Evolutionary conservation across 257 asterid species (phyloP), one percentile per base, ranked within the genome.

Genomic region (Thymus mandschuricus): DNA sequence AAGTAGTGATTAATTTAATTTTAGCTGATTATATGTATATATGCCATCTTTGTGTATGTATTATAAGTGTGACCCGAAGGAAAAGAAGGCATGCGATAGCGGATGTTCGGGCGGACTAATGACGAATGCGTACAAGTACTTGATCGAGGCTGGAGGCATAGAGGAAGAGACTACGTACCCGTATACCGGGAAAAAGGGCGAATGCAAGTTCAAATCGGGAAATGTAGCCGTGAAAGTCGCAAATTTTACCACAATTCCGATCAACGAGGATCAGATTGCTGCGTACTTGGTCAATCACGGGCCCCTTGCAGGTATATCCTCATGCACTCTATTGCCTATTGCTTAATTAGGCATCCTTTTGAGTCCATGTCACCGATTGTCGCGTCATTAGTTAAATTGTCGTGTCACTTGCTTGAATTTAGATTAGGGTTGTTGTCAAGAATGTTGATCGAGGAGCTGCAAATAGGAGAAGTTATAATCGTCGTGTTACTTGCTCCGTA

Each of bases 51-150:
- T 6, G 1, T 34, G 15, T 67, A 29, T 51, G 13, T 41, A 2
- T 27, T 41, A 2, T 27, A 52, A 91, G 97, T 88, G 96, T 61
- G 96, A 87, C 52, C 81, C 72, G 3, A 74, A 62, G 69, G 86
- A 89, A 44, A 87, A 76, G 83, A 81, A 68, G 12, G 72, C 88
- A 5, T 92, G 98, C 11, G 91, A 89, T 7, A 74, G 81, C 3
- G 98, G 96, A 9, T 92, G 98, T 71, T 76, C 79, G 0, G 98
- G 98, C 4, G 98, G 98, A 1, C 82, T 92, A 13, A 92, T 92
- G 98, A 92, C 98, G 1, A 89, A 86, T 67, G 98, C 96, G 29
- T 92, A 86, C 88, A 82, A 80, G 67, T 92, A 92, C 76, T 60
- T 92, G 82, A 85, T 92, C 1, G 80, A 74, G 46, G 87, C 88